These are phyloP conservation scores for Balakata baccata DNA, from an alignment of 345 rosid genomes.

Conservation along the genomic window DNA sequence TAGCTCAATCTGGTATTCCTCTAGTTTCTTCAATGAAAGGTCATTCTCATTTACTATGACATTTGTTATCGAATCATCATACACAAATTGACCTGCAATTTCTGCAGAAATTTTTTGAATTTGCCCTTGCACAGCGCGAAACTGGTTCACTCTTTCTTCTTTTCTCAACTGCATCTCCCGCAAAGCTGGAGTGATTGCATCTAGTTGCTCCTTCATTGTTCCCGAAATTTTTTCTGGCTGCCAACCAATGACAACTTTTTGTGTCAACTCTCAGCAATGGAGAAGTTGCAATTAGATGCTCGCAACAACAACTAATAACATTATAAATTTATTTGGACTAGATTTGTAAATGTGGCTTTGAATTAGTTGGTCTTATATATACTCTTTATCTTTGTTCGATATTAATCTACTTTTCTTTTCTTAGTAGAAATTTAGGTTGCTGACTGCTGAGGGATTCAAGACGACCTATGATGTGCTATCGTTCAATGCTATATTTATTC, in stretches of 20 bases:
- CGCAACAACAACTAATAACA: not conserved
- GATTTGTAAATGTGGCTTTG: not conserved
- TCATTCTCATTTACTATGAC: constrained; percentile 72
- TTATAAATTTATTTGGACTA: not conserved
- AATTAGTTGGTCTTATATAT: not conserved
- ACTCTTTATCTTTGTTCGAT: not conserved
- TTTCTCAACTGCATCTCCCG: constrained; percentile 81
- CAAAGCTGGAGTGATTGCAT: constrained; percentile 84
- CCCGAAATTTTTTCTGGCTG: constrained; percentile 94
- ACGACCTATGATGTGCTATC: not conserved
- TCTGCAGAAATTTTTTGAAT: constrained; percentile 84
- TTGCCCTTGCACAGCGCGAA: constrained; percentile 69
- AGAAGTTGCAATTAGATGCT: not conserved
- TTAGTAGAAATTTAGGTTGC: not conserved
- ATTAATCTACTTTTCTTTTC: not conserved
- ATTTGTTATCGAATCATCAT: constrained; percentile 55
- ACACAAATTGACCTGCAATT: constrained; percentile 75
- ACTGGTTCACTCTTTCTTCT: constrained; percentile 78
- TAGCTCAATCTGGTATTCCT: constrained; percentile 81
- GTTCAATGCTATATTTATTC: not conserved
- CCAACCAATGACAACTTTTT: constrained; percentile 1
- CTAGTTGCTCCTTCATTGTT: constrained; percentile 79
- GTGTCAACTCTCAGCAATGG: not conserved
- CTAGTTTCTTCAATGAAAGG: constrained; percentile 85
- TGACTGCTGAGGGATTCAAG: not conserved